These are phyloP conservation scores for Niebla homalea DNA, from an alignment of 495 filamentous ascomycete genomes.

Conservation along the genomic window DNA sequence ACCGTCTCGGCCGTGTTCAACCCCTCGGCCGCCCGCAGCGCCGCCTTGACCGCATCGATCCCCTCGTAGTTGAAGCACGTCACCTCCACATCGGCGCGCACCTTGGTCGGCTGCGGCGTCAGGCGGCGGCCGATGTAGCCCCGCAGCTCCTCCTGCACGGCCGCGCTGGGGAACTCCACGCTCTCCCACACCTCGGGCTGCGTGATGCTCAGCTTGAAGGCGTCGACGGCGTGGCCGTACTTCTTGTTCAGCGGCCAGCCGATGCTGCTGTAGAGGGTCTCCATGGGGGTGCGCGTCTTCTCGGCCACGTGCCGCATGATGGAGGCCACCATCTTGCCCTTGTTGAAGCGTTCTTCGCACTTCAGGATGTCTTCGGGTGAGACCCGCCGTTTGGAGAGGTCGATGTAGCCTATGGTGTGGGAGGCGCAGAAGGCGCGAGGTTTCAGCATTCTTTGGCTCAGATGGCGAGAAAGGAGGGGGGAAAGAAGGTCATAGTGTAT, in stretches of 20 bases:
- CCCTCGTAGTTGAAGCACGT: conserved; percentile 98
- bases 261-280: conserved; percentile 83
- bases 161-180: conserved; percentile 70
- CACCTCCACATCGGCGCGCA: conserved; percentile 94
- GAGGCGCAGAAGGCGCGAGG: neutral
- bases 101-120: conserved; percentile 93
- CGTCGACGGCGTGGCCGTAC: conserved; percentile 91
- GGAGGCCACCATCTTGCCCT: conserved; percentile 96
- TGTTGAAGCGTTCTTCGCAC: conserved; percentile 98
- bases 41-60: conserved; percentile 92
- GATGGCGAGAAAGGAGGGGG: neutral
- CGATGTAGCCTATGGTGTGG: conserved; percentile 85
- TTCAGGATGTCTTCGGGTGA: conserved; percentile 95
- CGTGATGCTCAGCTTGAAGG: conserved; percentile 98
- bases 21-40: conserved; percentile 52
- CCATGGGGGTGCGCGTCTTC: conserved; percentile 86
- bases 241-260: conserved; percentile 96
- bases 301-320: conserved; percentile 97
- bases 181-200: conserved; percentile 91
- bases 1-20: conserved; percentile 69
- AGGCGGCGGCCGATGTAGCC: conserved; percentile 91
- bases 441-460: neutral
- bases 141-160: conserved; percentile 76
- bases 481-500: conserved; percentile 6
- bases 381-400: conserved; percentile 94